phyloP scores from a whole-genome alignment of 2,329 filamentous ascomycete species.

The Pezicula radicicola region DNA sequence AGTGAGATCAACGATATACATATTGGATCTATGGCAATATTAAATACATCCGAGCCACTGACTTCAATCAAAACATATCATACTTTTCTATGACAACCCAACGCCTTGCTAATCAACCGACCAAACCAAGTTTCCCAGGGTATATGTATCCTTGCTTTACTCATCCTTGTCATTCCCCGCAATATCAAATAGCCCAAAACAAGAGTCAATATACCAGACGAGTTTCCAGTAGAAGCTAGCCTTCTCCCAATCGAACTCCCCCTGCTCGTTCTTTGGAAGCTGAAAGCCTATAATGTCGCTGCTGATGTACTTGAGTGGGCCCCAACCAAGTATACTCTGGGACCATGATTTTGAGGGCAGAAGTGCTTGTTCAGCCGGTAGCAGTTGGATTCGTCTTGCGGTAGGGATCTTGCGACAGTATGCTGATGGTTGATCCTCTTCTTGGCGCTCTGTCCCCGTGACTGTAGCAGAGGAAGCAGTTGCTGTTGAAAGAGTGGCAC shows the following conservation, averaged over 20 bases:
- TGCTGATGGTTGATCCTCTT: slow-evolving; percentile 32
- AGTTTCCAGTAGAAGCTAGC: slow-evolving; percentile 67
- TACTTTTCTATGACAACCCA: not conserved
- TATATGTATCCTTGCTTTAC: slow-evolving; percentile 3
- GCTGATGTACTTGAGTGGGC: slow-evolving; percentile 26
- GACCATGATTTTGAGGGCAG: slow-evolving; percentile 64
- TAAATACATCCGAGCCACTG: too few species aligned
- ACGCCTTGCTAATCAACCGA: not conserved
- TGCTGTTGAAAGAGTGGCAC: slow-evolving; percentile 42
- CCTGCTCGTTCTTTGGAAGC: slow-evolving; percentile 69
- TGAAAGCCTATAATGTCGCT: slow-evolving; percentile 70
- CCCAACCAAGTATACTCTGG: slow-evolving; percentile 64
- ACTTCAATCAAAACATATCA: not conserved
- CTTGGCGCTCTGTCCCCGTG: slow-evolving; percentile 13
- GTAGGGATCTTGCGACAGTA: slow-evolving; percentile 64
- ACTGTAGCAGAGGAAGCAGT: slow-evolving; percentile 24
- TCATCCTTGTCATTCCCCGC: slow-evolving; percentile 37
- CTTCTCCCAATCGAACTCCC: slow-evolving; percentile 72
- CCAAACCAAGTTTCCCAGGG: not conserved
- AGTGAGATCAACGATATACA: too few species aligned
- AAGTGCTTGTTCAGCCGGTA: slow-evolving; percentile 68
- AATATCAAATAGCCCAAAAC: slow-evolving; percentile 55
- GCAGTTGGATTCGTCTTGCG: slow-evolving; percentile 61
- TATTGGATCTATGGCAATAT: too few species aligned
- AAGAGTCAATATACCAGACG: slow-evolving; percentile 60